Base-by-base conservation (phyloP, 192 early-diverging fungal species). In the Paraglomus brasilianum region DNA sequence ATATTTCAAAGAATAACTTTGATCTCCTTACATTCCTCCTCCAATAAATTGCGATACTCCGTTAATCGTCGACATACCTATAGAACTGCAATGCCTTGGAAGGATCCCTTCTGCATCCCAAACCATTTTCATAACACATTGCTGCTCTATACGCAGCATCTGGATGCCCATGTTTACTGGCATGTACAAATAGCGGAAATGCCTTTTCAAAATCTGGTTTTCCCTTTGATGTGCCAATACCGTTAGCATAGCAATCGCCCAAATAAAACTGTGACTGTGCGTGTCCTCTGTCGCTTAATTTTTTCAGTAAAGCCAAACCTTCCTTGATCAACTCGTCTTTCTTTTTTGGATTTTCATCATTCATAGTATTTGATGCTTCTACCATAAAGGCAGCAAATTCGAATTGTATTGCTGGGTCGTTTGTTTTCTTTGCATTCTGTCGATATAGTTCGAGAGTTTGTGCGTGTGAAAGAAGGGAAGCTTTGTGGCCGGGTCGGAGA, bases 81-180 rank as follows among this genome's bases (percentile, higher is more conserved):
- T 92, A 93, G 64, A 90, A 89, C 49, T 87, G 81, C 48, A 85
- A 72, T n/a, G 90, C 83, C 17, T 86, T 81, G n/a, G 81, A 71
- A 61, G 65, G 71, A 55, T 82, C 80, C 73, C 82, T 87, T 17
- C 81, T 79, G 47, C 76, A 80, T 14, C 92, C 92, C 47, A 80
- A 55, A 22, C 87, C 89, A 64, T 83, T 72, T 71, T 93, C 89
- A 71, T 85, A 83, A 42, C 84, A 91, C 14, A 77, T 76, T 10
- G 78, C 91, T 7, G 86, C 82, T 22, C 86, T 71, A 73, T 85
- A 92, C 8, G 83, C 80, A 19, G 89, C 86, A 53, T 85, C 83
- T 15, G 91, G 76, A 69, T 89, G 85, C 36, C 77, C 79, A 67
- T 88, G 85, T 66, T 90, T 91, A 13, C 88, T 87, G 5, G 92